These are phyloP conservation scores for Penicillium janthinellum DNA, from an alignment of 2,329 filamentous ascomycete species.

Conservation along the genomic window DNA sequence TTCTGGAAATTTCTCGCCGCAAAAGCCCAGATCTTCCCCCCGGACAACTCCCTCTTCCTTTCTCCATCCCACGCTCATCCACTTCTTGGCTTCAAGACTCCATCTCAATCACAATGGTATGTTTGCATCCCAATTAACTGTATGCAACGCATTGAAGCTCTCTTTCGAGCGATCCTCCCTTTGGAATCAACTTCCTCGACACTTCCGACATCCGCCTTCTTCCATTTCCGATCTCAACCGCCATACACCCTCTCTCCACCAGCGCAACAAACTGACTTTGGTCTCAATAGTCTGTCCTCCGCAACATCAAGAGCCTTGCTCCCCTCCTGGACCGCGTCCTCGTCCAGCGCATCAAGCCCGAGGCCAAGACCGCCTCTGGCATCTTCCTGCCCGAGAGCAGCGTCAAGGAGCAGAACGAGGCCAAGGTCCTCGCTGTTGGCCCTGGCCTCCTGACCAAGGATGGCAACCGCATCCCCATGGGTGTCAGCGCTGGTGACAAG, in stretches of 20 bases:
- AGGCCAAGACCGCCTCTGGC: conserved; percentile 91
- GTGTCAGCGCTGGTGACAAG: conserved; percentile 81
- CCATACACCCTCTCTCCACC: not conserved
- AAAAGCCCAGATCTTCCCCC: conserved; percentile 37
- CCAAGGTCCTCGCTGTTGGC: conserved; percentile 91
- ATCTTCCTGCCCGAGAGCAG: conserved; percentile 97
- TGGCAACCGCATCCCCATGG: conserved; percentile 82
- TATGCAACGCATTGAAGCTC: not conserved
- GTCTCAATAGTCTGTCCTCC: conserved; percentile 63
- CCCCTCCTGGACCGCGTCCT: conserved; percentile 98
- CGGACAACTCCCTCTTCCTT: conserved; percentile 34
- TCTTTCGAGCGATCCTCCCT: conserved; percentile 2
- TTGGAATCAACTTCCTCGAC: not conserved
- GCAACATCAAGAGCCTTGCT: conserved; percentile 91
- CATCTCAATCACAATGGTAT: conserved; percentile 28
- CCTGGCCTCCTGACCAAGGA: conserved; percentile 86
- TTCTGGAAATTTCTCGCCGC: conserved; percentile 49
- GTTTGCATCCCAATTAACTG: conserved; percentile 4
- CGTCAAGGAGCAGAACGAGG: conserved; percentile 98
- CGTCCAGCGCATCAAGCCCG: conserved; percentile 96
- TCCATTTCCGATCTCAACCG: conserved; percentile 3
- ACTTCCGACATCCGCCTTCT: not conserved
- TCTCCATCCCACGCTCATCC: conserved; percentile 33
- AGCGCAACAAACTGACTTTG: conserved; percentile 7
- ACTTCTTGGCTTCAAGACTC: conserved; percentile 23